Evolutionary conservation across 164 flowering plant genomes (phyloP), one percentile per base, ranked within the genome.

Genomic region (Stephania yunnanensis): DNA sequence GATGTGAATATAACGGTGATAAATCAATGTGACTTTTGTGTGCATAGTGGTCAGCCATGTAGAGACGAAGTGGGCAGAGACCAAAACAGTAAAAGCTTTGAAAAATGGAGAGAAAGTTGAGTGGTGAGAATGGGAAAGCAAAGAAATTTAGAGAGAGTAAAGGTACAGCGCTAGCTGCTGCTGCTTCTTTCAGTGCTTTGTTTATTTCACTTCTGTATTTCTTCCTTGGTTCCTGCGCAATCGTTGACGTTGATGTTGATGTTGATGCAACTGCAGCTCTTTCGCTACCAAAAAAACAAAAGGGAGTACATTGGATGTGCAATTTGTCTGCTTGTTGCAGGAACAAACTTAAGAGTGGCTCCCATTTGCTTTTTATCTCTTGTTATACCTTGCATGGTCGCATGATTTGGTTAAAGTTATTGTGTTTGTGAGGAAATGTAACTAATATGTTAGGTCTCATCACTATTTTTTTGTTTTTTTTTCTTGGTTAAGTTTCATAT

Each of bases 41-140:
- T 36, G 42, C 42, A 36, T 31, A 77, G 80, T 75, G 79, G 80
- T 79, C 74, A 70, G 67, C 79, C 74, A 36, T 36, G 75, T 78
- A n/a, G 78, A 80, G 72, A 79, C 80, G 75, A 82, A 69, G 58
- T 74, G 10, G 73, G 72, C 72, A 75, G 36, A 53, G 44, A 31
- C 22, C 44, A 70, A 30, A 74, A 74, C 76, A 74, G 76, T 74
- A 67, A 74, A 74, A 74, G 70, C 75, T 46, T 46, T 46, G 45
- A 20, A 20, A 70, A 55, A 72, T 48, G 31, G 17, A 58, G 7
- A 58, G 20, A 58, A 58, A 58, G 20, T 36, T 36, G 4, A 36
- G 42, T 36, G 25, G 25, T 25, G 25, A 25, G 19, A 1, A 12
- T 48, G 53, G 13, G 61, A 19, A 15, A 58, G 64, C 64, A 19